Conservation (phyloP, 2,329 filamentous ascomycete species). For the Trichophyton benhamiae region DNA sequence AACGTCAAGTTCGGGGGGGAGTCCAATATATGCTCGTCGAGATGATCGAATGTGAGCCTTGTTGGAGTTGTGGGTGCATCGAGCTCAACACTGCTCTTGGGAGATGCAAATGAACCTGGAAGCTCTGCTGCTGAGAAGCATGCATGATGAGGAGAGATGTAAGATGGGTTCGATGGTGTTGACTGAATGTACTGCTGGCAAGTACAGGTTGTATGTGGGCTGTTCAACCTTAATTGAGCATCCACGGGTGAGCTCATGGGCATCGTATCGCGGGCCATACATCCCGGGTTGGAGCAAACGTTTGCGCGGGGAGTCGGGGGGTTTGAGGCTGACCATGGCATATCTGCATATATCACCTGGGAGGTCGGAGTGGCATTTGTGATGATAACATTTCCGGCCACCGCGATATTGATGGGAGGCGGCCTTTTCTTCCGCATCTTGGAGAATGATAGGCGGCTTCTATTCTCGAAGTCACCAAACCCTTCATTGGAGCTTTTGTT, state of each 20-base stretch:
- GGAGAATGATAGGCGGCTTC: conserved; percentile 8
- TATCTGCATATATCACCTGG: conserved; percentile 7
- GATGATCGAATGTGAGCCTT: conserved; percentile 5
- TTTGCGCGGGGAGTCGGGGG: conserved; percentile 8
- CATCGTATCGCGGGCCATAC: conserved; percentile 7
- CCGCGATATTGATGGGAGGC: conserved; percentile 13
- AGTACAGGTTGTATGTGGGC: neutral
- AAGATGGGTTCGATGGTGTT: neutral
- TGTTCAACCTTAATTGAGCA: neutral
- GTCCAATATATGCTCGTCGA: neutral
- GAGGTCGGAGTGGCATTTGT: conserved; percentile 6
- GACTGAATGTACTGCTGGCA: neutral
- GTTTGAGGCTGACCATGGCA: conserved; percentile 9
- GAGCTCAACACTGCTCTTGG: conserved; percentile 8
- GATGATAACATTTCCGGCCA: conserved; percentile 13
- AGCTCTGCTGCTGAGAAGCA: conserved; percentile 9
- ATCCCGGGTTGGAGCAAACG: conserved; percentile 7
- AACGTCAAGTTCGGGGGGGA: conserved; percentile 5
- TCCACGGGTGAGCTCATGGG: neutral
- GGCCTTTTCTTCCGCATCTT: conserved; percentile 14
- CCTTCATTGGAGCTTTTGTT: neutral
- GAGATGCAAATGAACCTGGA: conserved; percentile 3
- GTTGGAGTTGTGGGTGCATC: conserved; percentile 6
- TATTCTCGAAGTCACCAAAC: conserved; percentile 1
- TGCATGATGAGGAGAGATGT: conserved; percentile 2